Evolutionary conservation across 352 stramenopile species (phyloP).

Genomic region (Phytophthora cactorum): DNA sequence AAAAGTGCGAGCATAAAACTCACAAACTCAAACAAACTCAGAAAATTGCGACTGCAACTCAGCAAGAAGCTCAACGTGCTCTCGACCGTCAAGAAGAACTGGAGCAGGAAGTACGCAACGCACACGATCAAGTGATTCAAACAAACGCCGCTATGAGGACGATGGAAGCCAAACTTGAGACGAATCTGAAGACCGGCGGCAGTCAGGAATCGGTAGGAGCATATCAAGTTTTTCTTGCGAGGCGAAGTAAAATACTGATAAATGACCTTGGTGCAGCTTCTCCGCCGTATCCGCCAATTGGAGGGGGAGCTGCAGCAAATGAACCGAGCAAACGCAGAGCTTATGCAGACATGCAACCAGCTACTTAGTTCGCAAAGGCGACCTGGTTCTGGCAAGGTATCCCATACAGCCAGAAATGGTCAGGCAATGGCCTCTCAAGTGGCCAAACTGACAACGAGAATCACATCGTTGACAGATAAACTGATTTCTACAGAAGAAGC

Average conservation of each 20-base stretch:
- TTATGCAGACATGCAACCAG: conserved; percentile 46
- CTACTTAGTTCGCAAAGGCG: conserved; percentile 24
- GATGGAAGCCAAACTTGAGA: conserved; percentile 56
- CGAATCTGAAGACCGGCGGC: conserved; percentile 23
- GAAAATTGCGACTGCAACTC: conserved; percentile 29
- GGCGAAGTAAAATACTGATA: not conserved
- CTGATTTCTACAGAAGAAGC: conserved; percentile 44
- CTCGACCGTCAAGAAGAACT: conserved; percentile 35
- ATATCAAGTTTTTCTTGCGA: not conserved
- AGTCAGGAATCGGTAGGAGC: conserved; percentile 21
- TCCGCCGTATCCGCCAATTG: conserved; percentile 45
- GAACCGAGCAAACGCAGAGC: conserved; percentile 33
- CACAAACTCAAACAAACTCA: conserved; percentile 31
- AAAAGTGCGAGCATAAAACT: conserved; percentile 27
- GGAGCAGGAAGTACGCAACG: conserved; percentile 41
- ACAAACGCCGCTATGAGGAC: conserved; percentile 50
- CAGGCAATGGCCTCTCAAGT: conserved; percentile 16
- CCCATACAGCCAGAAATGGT: conserved; percentile 3
- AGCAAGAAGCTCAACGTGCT: conserved; percentile 29
- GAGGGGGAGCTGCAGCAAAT: conserved; percentile 50
- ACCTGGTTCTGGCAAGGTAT: conserved; percentile 5
- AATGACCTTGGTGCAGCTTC: conserved; percentile 29
- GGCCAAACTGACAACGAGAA: conserved; percentile 24
- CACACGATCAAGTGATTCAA: conserved; percentile 59
- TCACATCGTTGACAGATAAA: conserved; percentile 42